A percentile compares a stretch with the other conserved stretches of the same genome.
Conservation (phyloP, 768 basidiomycete genomes). For the Tulasnella calospora region DNA sequence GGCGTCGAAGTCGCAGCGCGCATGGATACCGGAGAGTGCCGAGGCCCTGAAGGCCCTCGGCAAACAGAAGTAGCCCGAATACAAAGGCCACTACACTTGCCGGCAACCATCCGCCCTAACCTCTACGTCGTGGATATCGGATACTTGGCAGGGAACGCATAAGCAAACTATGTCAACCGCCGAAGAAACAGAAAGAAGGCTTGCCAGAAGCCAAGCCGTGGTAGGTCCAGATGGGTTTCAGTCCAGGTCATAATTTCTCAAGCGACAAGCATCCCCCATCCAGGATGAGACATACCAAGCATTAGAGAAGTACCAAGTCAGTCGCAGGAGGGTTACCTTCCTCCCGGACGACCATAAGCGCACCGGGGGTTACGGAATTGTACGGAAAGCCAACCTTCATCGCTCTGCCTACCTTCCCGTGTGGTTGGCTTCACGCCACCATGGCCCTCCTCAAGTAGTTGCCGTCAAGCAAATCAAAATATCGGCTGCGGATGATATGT, state of each 20-base stretch:
- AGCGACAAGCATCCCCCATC: background rate
- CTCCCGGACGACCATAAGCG: background rate
- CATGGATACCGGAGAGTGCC: background rate
- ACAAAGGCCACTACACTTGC: background rate
- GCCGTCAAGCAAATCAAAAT: constrained; percentile 6
- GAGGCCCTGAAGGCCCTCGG: background rate
- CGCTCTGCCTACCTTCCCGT: background rate
- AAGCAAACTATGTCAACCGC: background rate
- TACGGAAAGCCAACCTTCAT: background rate
- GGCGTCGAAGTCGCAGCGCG: too few species aligned
- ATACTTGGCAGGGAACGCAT: background rate
- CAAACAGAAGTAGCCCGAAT: background rate
- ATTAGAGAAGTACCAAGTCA: background rate
- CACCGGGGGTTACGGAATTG: background rate
- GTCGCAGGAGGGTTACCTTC: background rate
- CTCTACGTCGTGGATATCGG: background rate
- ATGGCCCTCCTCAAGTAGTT: background rate
- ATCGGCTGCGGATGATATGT: background rate
- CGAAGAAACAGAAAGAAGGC: background rate
- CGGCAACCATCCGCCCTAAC: background rate
- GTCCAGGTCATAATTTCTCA: background rate
- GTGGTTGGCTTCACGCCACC: background rate
- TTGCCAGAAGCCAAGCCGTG: background rate
- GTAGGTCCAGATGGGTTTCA: background rate
- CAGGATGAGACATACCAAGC: background rate